Evolutionary conservation across 2,329 filamentous ascomycete genomes (phyloP).

Genomic region (Passalora sequoiae): DNA sequence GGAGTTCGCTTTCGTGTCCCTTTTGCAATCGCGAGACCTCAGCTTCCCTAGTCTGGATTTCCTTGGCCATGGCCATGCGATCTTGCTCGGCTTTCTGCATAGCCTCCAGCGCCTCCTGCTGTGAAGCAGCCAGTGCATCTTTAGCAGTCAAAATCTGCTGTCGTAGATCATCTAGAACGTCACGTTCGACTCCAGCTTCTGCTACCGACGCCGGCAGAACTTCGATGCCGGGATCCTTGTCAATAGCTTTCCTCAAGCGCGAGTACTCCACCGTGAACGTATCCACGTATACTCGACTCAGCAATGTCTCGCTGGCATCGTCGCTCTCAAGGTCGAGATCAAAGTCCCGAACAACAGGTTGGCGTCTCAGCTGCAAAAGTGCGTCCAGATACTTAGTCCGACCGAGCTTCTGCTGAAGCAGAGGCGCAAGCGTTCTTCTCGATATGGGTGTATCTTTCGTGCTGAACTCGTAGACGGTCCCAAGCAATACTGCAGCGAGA

Average conservation of each 20-base stretch:
- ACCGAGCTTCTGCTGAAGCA: constrained; percentile 71
- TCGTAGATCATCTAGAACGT: constrained; percentile 81
- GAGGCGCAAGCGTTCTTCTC: constrained; percentile 70
- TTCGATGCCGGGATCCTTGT: constrained; percentile 84
- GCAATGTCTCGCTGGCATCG: constrained; percentile 19
- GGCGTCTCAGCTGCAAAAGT: constrained; percentile 69
- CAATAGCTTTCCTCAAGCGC: constrained; percentile 74
- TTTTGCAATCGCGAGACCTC: constrained; percentile 53
- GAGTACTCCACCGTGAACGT: constrained; percentile 97
- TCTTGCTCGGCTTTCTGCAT: constrained; percentile 53
- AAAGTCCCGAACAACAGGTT: constrained; percentile 78
- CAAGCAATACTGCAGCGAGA: constrained; percentile 76
- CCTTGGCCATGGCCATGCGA: constrained; percentile 43
- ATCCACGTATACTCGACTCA: constrained; percentile 81
- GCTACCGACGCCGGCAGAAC: constrained; percentile 75
- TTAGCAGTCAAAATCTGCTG: constrained; percentile 71
- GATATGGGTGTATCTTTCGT: constrained; percentile 93
- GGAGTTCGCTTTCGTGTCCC: constrained; percentile 56
- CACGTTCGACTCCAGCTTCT: constrained; percentile 86
- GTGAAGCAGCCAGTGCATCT: constrained; percentile 52
- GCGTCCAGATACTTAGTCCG: constrained; percentile 83
- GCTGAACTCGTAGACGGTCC: constrained; percentile 92
- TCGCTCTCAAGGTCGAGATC: constrained; percentile 54
- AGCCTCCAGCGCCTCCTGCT: constrained; percentile 51
- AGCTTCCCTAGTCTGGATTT: constrained; percentile 38